Base-by-base conservation (phyloP, 352 stramenopile species). In the Globisporangium alternatum region DNA sequence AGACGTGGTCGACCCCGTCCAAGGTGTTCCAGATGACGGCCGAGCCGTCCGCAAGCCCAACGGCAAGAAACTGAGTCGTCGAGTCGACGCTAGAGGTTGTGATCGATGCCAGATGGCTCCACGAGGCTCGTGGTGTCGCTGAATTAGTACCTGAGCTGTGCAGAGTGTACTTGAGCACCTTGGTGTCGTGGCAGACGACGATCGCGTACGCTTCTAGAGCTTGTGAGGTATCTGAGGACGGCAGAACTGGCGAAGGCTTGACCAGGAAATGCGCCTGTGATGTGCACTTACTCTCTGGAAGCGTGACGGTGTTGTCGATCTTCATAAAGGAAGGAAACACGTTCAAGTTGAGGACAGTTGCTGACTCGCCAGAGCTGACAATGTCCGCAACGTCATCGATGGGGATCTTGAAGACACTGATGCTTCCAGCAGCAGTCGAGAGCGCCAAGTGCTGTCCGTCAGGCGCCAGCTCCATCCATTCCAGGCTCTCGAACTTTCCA, bases 21-120 rank as follows among this genome's bases (percentile, higher is more conserved):
- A 90, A 60, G 17, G 82, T 47, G 60, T 93, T 65, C 79, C 81
- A 91, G 17, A 90, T 69, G 9, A 77, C 63, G 1, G 83, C 19
- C 3, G 75, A 64, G 22, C 83, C 81, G 44, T 86, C 71, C 3
- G 66, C 66, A n/a, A 86, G 75, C 0, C 77, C 77, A 0, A 87
- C 59, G 1, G 61, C 69, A 9, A 90, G 30, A 37, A 79, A 86
- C 47, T 86, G 73, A 12, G 80, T 82, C 35, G 77, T 82, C 3
- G 70, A 39, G 48, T 88, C 78, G 25, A 79, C 55, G 2, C 49
- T 47, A 6, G 76, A 81, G 5, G 67, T 48, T 9, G 71, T 76
- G 39, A 90, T 81, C 5, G 28, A 48, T 9, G 62, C 64, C 19
- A 90, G 62, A 43, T 89, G 74, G 8, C 65, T 51, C 76, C 80